Conservation (phyloP, 805 yeast genomes). For the Candida hungchunana region DNA sequence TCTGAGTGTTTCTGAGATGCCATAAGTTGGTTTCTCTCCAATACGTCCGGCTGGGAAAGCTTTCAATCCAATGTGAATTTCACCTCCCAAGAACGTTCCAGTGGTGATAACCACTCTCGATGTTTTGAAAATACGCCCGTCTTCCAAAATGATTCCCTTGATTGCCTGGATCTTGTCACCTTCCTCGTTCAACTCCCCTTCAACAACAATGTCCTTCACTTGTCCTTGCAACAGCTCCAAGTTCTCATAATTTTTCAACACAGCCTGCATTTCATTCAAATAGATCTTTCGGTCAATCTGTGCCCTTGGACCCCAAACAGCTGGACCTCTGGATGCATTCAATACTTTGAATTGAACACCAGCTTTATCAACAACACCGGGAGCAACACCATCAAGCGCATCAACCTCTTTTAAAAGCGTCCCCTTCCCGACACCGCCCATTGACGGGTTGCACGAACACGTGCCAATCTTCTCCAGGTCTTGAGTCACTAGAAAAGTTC, state of each 20-base stretch:
- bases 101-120: constrained; percentile 82
- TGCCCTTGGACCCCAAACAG: constrained; percentile 98
- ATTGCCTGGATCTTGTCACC: constrained; percentile 32
- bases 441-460: constrained; percentile 94
- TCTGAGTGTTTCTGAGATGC: constrained; percentile 72
- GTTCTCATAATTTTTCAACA: constrained; percentile 50
- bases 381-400: constrained; percentile 91
- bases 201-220: constrained; percentile 81
- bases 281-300: constrained; percentile 89
- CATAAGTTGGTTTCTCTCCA: constrained; percentile 89
- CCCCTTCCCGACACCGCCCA: constrained; percentile 99
- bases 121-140: constrained; percentile 59
- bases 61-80: constrained; percentile 83
- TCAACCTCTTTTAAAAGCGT: constrained; percentile 89
- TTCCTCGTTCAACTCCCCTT: constrained; percentile 20
- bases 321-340: constrained; percentile 86
- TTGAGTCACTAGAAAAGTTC: constrained; percentile 76
- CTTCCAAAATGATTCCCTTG: constrained; percentile 67
- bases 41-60: constrained; percentile 88
- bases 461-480: constrained; percentile 74
- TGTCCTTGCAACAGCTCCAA: constrained; percentile 60
- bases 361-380: constrained; percentile 82
- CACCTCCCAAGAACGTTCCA: constrained; percentile 93
- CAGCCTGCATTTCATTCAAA: constrained; percentile 71
- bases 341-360: constrained; percentile 89